Conservation (phyloP, 148 eudicot genomes). For the Silene conica region DNA sequence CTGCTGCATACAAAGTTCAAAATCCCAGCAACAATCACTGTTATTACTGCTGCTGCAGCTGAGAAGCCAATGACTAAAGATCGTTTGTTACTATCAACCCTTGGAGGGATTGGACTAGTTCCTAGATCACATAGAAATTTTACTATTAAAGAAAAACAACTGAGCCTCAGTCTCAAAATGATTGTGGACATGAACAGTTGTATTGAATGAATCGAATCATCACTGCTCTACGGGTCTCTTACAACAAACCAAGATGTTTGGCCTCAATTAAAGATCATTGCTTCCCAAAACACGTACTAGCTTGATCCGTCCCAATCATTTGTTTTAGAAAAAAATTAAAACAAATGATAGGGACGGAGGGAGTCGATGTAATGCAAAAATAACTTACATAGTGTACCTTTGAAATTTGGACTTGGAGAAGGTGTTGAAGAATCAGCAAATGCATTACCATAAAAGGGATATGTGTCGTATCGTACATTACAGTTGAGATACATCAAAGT, state of each 20-base stretch:
- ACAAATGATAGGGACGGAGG: too few relatives aligned
- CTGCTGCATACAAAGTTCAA: conserved; percentile 9
- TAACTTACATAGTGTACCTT: conserved; percentile 4
- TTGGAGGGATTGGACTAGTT: not conserved
- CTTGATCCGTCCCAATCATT: too few relatives aligned
- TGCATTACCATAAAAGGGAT: conserved; percentile 23
- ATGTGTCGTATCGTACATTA: conserved; percentile 25
- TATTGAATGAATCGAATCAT: too few relatives aligned
- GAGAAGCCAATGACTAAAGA: conserved; percentile 8
- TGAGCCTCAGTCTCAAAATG: too few relatives aligned
- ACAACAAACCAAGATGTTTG: too few relatives aligned
- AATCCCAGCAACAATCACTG: not conserved
- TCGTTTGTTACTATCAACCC: not conserved
- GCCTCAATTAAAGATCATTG: not conserved
- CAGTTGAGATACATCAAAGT: conserved; percentile 31
- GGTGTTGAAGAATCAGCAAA: not conserved
- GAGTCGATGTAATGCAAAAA: not conserved
- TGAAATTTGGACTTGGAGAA: not conserved
- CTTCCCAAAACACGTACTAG: not conserved
- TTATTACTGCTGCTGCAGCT: conserved; percentile 13
- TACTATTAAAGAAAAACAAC: too few relatives aligned
- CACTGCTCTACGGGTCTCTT: too few relatives aligned
- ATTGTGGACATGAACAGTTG: too few relatives aligned
- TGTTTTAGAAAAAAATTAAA: too few relatives aligned
- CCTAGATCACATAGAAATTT: conserved; percentile 1